phyloP scores from a whole-genome alignment of 2,329 filamentous ascomycete genomes.

The Uncinocarpus reesii region DNA sequence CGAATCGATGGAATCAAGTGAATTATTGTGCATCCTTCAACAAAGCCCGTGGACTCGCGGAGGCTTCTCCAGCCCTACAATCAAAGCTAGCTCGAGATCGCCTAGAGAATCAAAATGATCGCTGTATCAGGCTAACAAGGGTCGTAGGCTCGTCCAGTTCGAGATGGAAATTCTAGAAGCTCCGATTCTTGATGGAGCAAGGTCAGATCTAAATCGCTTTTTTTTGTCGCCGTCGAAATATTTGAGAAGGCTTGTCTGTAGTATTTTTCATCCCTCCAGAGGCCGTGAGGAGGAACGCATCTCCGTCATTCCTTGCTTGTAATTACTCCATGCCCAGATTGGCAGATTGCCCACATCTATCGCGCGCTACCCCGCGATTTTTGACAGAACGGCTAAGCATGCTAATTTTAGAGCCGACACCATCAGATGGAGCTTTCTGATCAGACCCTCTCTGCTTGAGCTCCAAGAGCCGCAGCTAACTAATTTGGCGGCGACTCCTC shows the following conservation, averaged over 20 bases:
- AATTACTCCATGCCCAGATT: not conserved
- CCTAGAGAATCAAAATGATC: not conserved
- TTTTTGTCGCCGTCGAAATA: too few relatives aligned
- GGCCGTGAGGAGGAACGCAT: too few relatives aligned
- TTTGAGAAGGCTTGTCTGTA: too few relatives aligned
- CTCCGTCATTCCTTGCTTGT: too few relatives aligned
- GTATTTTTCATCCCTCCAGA: too few relatives aligned
- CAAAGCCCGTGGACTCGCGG: too few relatives aligned
- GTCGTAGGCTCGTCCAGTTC: not conserved
- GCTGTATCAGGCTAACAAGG: constrained; percentile 2
- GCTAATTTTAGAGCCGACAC: not conserved
- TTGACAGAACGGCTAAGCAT: not conserved
- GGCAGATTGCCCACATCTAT: not conserved
- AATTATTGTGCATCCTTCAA: too few relatives aligned
- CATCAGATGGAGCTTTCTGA: not conserved
- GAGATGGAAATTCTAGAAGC: constrained; percentile 8
- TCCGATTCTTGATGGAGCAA: too few relatives aligned
- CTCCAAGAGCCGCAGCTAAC: constrained; percentile 7
- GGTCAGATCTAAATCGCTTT: too few relatives aligned
- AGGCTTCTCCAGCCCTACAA: constrained; percentile 1
- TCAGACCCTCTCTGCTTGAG: not conserved
- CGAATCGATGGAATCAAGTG: too few relatives aligned
- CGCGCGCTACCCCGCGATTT: constrained; percentile 8
- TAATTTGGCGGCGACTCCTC: constrained; percentile 1
- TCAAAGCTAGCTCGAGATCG: not conserved